These are phyloP conservation scores for Hysterangium stoloniferum DNA, from an alignment of 768 basidiomycete species.

Conservation along the genomic window DNA sequence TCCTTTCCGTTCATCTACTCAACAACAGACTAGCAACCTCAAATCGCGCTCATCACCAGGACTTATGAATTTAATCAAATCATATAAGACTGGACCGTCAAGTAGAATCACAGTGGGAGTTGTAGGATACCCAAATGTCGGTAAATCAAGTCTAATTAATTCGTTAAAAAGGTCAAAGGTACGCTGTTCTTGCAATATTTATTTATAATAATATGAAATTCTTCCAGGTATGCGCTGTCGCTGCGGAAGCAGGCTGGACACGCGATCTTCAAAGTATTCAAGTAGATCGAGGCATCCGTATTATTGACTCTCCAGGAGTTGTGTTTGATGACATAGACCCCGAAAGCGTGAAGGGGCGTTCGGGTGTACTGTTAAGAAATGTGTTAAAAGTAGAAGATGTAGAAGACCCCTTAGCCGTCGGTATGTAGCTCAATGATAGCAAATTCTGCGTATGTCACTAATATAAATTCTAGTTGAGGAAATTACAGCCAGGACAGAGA, in stretches of 20 bases:
- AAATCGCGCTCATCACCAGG: conserved; percentile 70
- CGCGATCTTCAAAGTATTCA: conserved; percentile 87
- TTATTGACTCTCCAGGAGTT: conserved; percentile 96
- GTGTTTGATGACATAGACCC: conserved; percentile 80
- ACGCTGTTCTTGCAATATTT: conserved; percentile 6
- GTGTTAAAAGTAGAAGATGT: conserved; percentile 88
- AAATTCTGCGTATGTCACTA: neutral
- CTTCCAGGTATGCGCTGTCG: conserved; percentile 78
- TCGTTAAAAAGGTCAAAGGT: conserved; percentile 81
- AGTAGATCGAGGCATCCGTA: conserved; percentile 84
- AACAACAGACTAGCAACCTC: conserved; percentile 73
- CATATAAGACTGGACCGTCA: conserved; percentile 50
- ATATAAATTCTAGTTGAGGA: conserved; percentile 59
- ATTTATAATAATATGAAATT: conserved; percentile 2
- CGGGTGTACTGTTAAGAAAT: conserved; percentile 70
- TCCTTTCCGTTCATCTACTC: conserved; percentile 79
- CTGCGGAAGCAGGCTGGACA: conserved; percentile 91
- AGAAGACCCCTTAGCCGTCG: conserved; percentile 83
- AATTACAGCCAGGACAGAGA: conserved; percentile 67
- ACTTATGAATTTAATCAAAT: conserved; percentile 76
- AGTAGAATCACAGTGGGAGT: conserved; percentile 81
- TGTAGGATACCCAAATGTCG: conserved; percentile 96
- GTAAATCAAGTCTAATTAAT: conserved; percentile 93
- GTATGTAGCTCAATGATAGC: conserved; percentile 36
- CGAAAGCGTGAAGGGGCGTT: conserved; percentile 38